Conservation (phyloP, 352 stramenopile species). For the Phytophthora fragariae region DNA sequence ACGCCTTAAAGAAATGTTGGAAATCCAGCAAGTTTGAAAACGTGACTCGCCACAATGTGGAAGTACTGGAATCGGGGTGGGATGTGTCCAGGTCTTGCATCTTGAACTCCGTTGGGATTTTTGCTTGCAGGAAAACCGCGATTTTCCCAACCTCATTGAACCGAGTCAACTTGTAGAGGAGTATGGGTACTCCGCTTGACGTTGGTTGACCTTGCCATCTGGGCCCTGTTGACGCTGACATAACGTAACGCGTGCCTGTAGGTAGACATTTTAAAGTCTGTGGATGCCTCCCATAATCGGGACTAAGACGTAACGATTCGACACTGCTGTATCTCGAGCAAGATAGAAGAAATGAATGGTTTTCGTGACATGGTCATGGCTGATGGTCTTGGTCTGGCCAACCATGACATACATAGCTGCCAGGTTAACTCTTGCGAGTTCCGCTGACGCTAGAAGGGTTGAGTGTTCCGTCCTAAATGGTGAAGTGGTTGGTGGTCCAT, state of each 20-base stretch:
- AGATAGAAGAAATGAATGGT: neutral
- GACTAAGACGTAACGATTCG: neutral
- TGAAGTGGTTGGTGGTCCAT: too few species aligned
- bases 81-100: neutral
- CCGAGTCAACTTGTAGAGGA: neutral
- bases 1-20: neutral
- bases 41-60: neutral
- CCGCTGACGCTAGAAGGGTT: neutral
- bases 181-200: neutral
- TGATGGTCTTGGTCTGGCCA: neutral
- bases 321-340: neutral
- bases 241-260: neutral
- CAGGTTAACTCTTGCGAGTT: neutral
- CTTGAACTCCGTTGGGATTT: neutral
- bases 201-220: neutral
- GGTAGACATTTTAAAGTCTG: neutral
- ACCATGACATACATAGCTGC: neutral
- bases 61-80: neutral
- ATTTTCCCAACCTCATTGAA: neutral
- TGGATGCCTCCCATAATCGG: neutral
- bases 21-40: neutral
- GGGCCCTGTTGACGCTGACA: neutral
- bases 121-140: neutral
- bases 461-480: too few species aligned
- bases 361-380: neutral